Base-by-base conservation (phyloP, 306 rosid genomes). In the Clitoria ternatea region DNA sequence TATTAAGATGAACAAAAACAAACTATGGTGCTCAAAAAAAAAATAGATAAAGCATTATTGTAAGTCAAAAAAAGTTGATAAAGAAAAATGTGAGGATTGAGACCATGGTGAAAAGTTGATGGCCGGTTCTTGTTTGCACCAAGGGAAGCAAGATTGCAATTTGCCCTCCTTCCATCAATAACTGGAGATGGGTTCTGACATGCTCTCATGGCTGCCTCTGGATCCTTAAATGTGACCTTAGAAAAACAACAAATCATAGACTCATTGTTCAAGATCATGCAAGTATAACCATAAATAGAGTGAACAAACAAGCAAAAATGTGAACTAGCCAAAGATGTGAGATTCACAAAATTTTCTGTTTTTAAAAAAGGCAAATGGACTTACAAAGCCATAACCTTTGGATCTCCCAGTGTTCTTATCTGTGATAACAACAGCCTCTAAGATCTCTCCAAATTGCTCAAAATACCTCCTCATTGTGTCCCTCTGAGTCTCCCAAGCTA, bases 351-450 rank as follows among this genome's bases (percentile, higher is more conserved):
- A 72, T 66, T 2, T n/a, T n/a, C n/a, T n/a, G n/a, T n/a, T n/a
- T n/a, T n/a, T n/a, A n/a, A 26, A 48, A 17, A 60, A 57, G 52
- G 18, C 12, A 70, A 81, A 56, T 42, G n/a, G 0, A 57, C 92
- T 82, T 93, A 93, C 98, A 87, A 93, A 93, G 74, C 98, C 98
- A 54, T 93, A 93, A 26, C 98, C 98, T 80, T 93, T 93, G 87
- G 97, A 93, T 87, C 98, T 90, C 60, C 98, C 98, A 36, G 89
- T 87, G 83, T 87, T 79, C 65, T 93, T 93, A 70, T 93, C 97
- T 11, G 96, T 85, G 65, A 93, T 93, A 26, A 93, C 97, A 81
- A 90, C 98, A 85, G 97, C 98, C 62, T 93, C 98, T 36, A 90
- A 69, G 83, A 93, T 93, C 81, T 93, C 96, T 17, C 98, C 98